phyloP scores from a whole-genome alignment of 371 early-diverging fungal genomes.

The Mortierella sp. region DNA sequence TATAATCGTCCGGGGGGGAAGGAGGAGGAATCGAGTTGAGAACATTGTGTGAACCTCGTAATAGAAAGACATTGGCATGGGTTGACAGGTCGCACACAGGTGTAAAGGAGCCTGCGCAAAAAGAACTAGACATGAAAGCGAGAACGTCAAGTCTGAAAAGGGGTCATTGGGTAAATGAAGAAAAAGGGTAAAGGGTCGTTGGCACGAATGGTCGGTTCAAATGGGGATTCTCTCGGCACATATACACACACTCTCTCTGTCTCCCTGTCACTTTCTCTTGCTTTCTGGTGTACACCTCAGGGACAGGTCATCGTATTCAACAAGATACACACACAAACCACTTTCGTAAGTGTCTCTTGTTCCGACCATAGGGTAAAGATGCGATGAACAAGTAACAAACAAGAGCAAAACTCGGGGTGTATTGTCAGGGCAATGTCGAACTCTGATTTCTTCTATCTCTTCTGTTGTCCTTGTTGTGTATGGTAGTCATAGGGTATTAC shows the following conservation, averaged over 20 bases:
- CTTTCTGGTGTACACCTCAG: neutral
- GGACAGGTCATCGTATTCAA: neutral
- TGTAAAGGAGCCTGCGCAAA: neutral
- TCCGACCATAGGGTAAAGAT: neutral
- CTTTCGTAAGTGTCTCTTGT: neutral
- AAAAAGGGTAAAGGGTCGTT: neutral
- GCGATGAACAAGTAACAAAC: neutral
- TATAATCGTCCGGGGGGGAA: too few relatives aligned
- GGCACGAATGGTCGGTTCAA: constrained; percentile 5
- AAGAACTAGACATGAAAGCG: neutral
- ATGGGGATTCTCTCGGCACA: constrained; percentile 1
- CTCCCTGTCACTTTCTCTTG: too few relatives aligned
- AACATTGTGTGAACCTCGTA: neutral
- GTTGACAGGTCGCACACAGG: neutral
- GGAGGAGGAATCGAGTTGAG: too few relatives aligned
- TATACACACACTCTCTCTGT: neutral
- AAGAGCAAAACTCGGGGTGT: neutral
- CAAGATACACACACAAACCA: neutral
- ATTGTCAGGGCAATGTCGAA: neutral
- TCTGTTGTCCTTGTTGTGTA: neutral
- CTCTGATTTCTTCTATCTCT: neutral
- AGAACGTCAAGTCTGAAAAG: neutral
- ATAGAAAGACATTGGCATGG: neutral
- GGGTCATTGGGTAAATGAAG: neutral
- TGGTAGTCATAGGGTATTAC: neutral